Evolutionary conservation across 345 rosid species (phyloP).

Genomic region (Psidium friedrichsthalianum): DNA sequence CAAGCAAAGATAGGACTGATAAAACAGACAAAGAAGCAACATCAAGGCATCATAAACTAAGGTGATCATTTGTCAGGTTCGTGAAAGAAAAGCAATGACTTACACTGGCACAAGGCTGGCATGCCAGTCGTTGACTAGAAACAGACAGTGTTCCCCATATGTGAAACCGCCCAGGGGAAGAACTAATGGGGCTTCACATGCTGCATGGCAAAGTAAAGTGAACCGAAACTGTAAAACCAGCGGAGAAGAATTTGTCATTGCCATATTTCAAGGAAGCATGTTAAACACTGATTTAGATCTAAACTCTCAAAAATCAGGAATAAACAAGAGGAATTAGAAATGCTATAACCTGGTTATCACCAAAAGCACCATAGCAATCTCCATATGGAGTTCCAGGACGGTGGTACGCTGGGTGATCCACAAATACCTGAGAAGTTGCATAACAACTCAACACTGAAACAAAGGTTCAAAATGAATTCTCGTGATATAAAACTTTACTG

Average conservation of each 20-base stretch:
- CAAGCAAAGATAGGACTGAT: neutral
- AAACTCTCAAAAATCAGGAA: neutral
- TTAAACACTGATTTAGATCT: neutral
- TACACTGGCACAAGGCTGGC: constrained; percentile 95
- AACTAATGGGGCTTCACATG: constrained; percentile 94
- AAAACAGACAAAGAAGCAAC: neutral
- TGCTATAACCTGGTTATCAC: constrained; percentile 76
- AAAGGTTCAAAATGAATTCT: neutral
- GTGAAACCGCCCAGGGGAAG: constrained; percentile 89
- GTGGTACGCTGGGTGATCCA: constrained; percentile 74
- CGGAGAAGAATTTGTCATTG: constrained; percentile 12
- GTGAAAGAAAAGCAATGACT: constrained; percentile 4
- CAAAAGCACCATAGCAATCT: constrained; percentile 70
- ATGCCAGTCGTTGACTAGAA: constrained; percentile 98
- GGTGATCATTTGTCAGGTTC: neutral
- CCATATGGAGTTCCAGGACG: constrained; percentile 96
- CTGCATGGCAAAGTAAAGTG: constrained; percentile 89
- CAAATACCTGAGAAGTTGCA: constrained; percentile 50
- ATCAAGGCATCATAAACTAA: neutral
- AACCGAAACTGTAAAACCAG: constrained; percentile 76
- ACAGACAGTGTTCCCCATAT: constrained; percentile 85
- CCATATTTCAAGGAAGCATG: neutral
- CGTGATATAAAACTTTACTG: neutral
- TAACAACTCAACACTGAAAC: neutral
- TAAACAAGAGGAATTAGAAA: neutral